Evolutionary conservation across 202 grass and related monocot genomes (phyloP).

Genomic region (Bolboschoenoplectus hybrid): DNA sequence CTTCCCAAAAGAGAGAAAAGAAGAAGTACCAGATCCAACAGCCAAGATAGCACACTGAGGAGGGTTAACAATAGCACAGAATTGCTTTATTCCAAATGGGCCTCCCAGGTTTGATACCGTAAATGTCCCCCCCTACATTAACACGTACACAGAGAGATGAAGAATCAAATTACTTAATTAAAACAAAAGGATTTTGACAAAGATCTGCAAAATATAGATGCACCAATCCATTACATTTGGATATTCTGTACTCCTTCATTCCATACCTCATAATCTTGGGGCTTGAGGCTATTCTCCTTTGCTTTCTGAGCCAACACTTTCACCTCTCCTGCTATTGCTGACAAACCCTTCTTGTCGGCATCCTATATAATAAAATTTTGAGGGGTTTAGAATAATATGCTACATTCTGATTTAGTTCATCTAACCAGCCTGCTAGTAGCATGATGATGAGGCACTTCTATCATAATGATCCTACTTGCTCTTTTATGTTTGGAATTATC

Average conservation of each 20-base stretch:
- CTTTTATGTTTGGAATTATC: neutral
- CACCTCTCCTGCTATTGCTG: conserved; percentile 87
- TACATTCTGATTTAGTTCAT: neutral
- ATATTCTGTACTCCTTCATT: neutral
- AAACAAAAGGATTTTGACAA: neutral
- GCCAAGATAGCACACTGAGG: conserved; percentile 94
- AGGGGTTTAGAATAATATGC: conserved; percentile 9
- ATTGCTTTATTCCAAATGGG: conserved; percentile 93
- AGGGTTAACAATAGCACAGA: conserved; percentile 94
- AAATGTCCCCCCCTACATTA: conserved; percentile 86
- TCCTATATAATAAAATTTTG: conserved; percentile 49
- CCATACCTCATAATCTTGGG: conserved; percentile 87
- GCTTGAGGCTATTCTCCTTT: conserved; percentile 83
- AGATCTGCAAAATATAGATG: neutral
- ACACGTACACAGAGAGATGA: neutral
- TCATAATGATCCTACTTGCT: neutral
- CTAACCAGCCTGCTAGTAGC: neutral
- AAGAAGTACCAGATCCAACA: conserved; percentile 73
- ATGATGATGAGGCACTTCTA: neutral
- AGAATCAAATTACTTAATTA: conserved; percentile 34
- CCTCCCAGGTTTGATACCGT: conserved; percentile 92
- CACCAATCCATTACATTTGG: neutral
- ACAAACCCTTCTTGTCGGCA: conserved; percentile 91
- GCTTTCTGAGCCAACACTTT: conserved; percentile 87
- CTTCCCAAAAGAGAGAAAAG: neutral